Evolutionary conservation across 78 protist genomes (phyloP).

Genomic region (Thecamonas trahens): DNA sequence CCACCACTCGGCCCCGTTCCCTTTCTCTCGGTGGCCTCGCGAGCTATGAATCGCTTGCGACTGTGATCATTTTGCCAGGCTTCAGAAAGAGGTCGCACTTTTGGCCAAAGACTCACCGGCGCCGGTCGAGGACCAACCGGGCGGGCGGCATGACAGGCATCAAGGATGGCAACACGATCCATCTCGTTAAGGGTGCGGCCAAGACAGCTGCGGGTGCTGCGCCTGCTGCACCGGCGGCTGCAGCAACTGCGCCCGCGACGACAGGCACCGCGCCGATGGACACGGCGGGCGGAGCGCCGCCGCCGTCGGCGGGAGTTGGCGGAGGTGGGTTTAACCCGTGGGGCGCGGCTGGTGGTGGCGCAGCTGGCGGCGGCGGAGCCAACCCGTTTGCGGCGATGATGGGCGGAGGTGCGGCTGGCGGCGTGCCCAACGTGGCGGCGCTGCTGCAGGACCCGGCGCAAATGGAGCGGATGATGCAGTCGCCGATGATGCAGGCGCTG

Average conservation of each 20-base stretch:
- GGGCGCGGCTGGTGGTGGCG: background rate
- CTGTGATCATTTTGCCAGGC: too few species aligned
- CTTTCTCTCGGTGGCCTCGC: too few species aligned
- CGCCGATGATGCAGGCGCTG: slow-evolving; percentile 52
- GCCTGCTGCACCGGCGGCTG: too few species aligned
- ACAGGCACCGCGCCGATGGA: slow-evolving; percentile 28
- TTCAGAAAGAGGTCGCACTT: too few species aligned
- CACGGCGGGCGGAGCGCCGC: background rate
- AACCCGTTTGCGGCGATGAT: background rate
- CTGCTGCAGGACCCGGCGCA: slow-evolving; percentile 21
- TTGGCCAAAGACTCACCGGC: too few species aligned
- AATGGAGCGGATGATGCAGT: slow-evolving; percentile 64
- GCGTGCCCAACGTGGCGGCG: background rate
- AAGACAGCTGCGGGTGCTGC: slow-evolving; percentile 34
- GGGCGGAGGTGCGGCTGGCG: background rate
- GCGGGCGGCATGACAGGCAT: slow-evolving; percentile 11
- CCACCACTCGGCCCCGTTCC: too few species aligned
- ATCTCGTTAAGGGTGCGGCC: slow-evolving; percentile 56
- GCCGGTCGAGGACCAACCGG: too few species aligned
- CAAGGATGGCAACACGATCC: slow-evolving; percentile 68
- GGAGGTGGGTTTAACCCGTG: background rate
- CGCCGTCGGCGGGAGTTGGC: too few species aligned
- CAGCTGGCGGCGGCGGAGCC: slow-evolving; percentile 6
- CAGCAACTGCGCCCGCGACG: too few species aligned
- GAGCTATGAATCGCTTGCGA: too few species aligned